Base-by-base conservation (phyloP, 2,329 filamentous ascomycete genomes). In the Raffaelea deltoideospora region DNA sequence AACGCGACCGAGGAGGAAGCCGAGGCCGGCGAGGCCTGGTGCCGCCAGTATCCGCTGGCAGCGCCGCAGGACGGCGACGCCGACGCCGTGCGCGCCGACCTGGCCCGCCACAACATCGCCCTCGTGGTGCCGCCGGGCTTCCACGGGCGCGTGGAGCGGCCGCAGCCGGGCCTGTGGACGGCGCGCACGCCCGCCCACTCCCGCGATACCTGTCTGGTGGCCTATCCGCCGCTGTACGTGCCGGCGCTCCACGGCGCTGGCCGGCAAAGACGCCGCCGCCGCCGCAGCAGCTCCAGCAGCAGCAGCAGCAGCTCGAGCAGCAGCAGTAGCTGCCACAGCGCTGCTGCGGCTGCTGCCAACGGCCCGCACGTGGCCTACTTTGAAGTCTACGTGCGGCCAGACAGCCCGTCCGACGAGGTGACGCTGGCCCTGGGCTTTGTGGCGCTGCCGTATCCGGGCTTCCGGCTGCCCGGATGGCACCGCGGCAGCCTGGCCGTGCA, bases 401-500 rank as follows among this genome's bases (percentile, higher is more conserved):
- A 53, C 22, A 57, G 67, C 37, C 62, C 63, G 18, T 46, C 47
- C 4, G 36, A 42, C 17, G 64, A 68, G 39, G 55, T 66, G 35
- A 59, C 56, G 28, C 59, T 87, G 1, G 79, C 75, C 0, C 51
- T 88, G 10, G 83, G 83, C 10, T 85, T 76, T 53, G 60, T 69
- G 0, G 81, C 80, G 2, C 69, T 79, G 33, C 83, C 83, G 8
- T 88, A 86, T 50, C 83, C 83, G 7, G 64, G 68, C 0, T 88
- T 84, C 60, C 69, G 83, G 8, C 67, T 87, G 41, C 83, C 83
- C 0, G 83, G 83, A 2, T 88, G 82, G 83, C 79, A 90, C 51
- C 69, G 82, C 24, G 82, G 71, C 15, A 79, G 73, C 43, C 50
- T 87, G 13, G 83, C 66, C 2, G 72, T 88, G n/a, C 83, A 88